Evolutionary conservation across 371 early-diverging fungal species (phyloP), one percentile per base, ranked within the genome.

Genomic region (Haplosporangium sp.): DNA sequence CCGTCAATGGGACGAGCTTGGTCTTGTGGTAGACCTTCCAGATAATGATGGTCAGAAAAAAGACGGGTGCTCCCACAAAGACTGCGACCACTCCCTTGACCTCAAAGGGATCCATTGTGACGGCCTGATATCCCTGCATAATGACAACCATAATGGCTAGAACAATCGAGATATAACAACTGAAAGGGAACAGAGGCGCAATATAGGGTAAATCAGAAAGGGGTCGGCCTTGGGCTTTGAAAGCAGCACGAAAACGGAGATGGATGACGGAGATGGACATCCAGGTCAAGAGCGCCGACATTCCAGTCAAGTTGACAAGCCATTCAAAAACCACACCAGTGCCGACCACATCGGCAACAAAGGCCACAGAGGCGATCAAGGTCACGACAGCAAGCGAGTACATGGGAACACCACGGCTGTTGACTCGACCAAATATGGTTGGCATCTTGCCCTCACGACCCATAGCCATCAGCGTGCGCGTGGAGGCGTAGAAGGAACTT

Each of bases 251-350:
- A 90, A 95, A 95, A 29, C 95, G 92, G 54, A 92, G 80, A 68
- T 95, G 95, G n/a, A 90, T 92, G 63, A 92, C 72, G 4, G 89
- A 82, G 60, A 95, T 95, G 47, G 88, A 83, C 47, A 94, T 69
- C 95, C 96, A 96, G 38, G 93, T 90, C 29, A 93, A 80, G 37
- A 95, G 83, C 46, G 94, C 94, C 2, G 95, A 89, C 47, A 92
- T 83, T 0, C 91, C 90, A 9, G 92, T 85, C 21, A 95, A 61
- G 69, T 85, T 85, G 55, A 91, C 85, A 37, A 95, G 80, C 89
- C 93, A 94, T 16, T 70, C 84, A 64, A 94, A 95, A 2, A 93
- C 91, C 14, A 86, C 84, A 40, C 91, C 91, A 11, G 89, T 87
- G 12, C 86, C 84, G 20, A 86, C 85, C 36, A 89, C 63, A 55